phyloP scores from a whole-genome alignment of 805 yeast genomes.

The Cyberlindnera euphorbiae region DNA sequence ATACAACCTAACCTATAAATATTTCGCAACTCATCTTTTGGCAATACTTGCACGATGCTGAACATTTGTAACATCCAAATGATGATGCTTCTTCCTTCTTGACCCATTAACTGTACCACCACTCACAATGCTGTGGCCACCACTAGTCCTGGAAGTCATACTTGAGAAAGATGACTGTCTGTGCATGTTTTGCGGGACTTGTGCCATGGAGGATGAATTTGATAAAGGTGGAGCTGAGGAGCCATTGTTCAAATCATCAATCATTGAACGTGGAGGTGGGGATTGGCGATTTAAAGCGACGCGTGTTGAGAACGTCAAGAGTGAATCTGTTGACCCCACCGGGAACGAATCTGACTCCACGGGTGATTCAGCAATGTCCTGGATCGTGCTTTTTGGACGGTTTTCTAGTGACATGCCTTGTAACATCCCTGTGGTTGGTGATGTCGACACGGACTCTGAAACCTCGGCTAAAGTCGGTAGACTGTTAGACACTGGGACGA shows the following conservation, averaged over 20 bases:
- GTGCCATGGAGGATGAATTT: not conserved
- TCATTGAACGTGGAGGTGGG: constrained; percentile 9
- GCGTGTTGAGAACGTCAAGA: constrained; percentile 6
- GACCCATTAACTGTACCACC: constrained; percentile 7
- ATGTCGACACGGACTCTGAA: constrained; percentile 10
- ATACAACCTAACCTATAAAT: too few relatives aligned
- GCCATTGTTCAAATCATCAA: constrained; percentile 5
- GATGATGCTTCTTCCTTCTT: constrained; percentile 22
- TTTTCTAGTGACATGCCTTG: not conserved
- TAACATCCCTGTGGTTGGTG: constrained; percentile 8
- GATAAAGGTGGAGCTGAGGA: constrained; percentile 1
- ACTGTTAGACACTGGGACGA: not conserved
- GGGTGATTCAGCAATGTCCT: too few relatives aligned
- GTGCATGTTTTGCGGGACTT: constrained; percentile 1
- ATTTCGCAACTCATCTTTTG: constrained; percentile 1
- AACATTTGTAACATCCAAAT: constrained; percentile 19
- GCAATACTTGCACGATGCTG: constrained; percentile 11
- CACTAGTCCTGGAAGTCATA: constrained; percentile 15
- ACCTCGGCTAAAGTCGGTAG: constrained; percentile 15
- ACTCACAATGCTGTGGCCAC: constrained; percentile 4
- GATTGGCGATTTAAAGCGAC: not conserved
- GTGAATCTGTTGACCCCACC: constrained; percentile 5
- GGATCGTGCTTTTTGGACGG: too few relatives aligned
- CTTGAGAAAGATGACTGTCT: constrained; percentile 19
- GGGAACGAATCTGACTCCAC: constrained; percentile 1